Percentiles rank a stretch among this genome's conserved stretches.
phyloP scores from a whole-genome alignment of 306 rosid species.

The Prunus armeniaca region DNA sequence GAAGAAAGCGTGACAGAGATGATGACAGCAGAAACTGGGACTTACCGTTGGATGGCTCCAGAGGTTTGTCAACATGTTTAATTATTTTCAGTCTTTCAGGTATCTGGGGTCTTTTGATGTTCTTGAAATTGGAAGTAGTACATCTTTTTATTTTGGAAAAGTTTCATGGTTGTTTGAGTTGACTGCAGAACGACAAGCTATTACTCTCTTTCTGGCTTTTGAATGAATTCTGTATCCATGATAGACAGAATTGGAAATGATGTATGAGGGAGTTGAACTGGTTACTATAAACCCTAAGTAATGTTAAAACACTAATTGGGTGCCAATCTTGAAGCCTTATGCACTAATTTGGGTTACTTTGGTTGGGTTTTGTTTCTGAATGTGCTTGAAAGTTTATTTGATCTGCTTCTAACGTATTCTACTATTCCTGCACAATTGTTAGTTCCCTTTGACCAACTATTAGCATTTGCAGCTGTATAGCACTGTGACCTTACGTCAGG shows the following conservation, averaged over 20 bases:
- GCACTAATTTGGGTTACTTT: neutral
- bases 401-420: conserved; percentile 2
- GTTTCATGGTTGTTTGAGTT: neutral
- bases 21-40: conserved; percentile 99
- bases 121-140: neutral
- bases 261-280: neutral
- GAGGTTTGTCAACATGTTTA: conserved; percentile 51
- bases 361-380: neutral
- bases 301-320: neutral
- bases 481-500: conserved; percentile 94
- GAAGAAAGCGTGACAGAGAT: conserved; percentile 95
- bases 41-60: conserved; percentile 99
- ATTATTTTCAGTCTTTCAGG: neutral
- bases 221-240: neutral
- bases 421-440: neutral
- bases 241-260: neutral
- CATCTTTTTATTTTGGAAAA: neutral
- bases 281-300: neutral
- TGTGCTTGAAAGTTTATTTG: neutral
- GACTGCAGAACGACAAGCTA: neutral
- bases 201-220: neutral
- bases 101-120: neutral
- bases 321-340: neutral
- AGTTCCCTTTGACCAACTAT: conserved; percentile 9
- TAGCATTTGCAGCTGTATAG: conserved; percentile 71